Base-by-base conservation (phyloP, 2,329 filamentous ascomycete genomes). In the Neoarthrinium moseri region DNA sequence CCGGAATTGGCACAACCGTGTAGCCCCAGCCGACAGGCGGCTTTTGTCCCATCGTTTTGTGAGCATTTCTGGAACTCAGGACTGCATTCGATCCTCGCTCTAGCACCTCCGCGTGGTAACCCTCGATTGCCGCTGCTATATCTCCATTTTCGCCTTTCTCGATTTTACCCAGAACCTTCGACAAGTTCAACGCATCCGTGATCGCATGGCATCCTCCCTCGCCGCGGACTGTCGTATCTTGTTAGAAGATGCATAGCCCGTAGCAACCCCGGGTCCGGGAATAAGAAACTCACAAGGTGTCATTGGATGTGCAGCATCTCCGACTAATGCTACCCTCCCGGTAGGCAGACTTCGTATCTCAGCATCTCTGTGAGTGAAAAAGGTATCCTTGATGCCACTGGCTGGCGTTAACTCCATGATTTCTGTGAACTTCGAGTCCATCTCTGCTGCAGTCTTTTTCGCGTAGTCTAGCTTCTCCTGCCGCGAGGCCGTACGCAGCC, bases 401-500 rank as follows among this genome's bases (percentile, higher is more conserved):
- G 22, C 34, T 2, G 50, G 26, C 2, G 55, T 59, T 29, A 23
- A 34, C 23, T 36, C 46, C 30, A 60, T 42, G 21, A 60, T 33
- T 33, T 58, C 56, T 4, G 47, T 43, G 27, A 60, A 51, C 35
- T 41, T 47, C 1, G 54, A 51, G 4, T 55, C 50, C 5, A 59
- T 38, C n/a, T 18, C 20, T 30, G 50, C 38, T 2, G 42, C 49
- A 2, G 27, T 41, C 22, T 51, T 38, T 23, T 50, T 21, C 7
- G 51, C 53, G 30, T 51, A 66, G 0, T 78, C 80, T 2, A 85
- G 68, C 22, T 84, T 78, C 51, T 77, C 80, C 52, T 65, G 61
- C 8, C 62, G 60, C 8, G 86, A 73, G 36, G 56, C 53, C 5
- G 50, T 36, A 55, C 78, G 76, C 0, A 91, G 90, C 84, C 89